Percentiles rank a stretch among this genome's conserved stretches.
phyloP scores from a whole-genome alignment of 2,329 filamentous ascomycete species.

The Pseudogymnoascus sp. region DNA sequence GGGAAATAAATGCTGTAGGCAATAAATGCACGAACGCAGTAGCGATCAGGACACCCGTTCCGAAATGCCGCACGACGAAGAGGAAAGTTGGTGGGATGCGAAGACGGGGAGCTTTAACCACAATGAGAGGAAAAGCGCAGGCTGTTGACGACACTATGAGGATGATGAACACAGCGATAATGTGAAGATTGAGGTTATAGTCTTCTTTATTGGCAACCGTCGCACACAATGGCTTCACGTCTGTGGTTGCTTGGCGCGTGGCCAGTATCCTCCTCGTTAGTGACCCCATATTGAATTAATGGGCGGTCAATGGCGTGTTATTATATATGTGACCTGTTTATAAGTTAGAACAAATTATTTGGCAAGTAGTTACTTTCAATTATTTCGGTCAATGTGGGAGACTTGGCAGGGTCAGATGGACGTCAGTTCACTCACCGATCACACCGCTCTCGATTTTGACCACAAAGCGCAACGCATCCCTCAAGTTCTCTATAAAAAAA shows the following conservation, averaged over 20 bases:
- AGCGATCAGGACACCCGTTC: conserved; percentile 72
- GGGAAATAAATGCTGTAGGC: conserved; percentile 57
- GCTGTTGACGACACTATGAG: conserved; percentile 10
- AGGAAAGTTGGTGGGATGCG: conserved; percentile 49
- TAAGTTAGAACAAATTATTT: conserved; percentile 1
- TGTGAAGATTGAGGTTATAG: conserved; percentile 10
- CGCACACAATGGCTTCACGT: background rate
- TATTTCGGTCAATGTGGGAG: background rate
- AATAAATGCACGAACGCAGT: conserved; percentile 69
- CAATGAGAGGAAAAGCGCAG: conserved; percentile 10
- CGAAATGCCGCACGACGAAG: conserved; percentile 63
- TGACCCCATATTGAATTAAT: background rate
- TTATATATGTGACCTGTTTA: background rate
- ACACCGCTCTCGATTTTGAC: background rate
- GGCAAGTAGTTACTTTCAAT: background rate
- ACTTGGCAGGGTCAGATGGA: background rate
- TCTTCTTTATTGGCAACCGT: background rate
- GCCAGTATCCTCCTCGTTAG: background rate
- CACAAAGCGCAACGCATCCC: background rate
- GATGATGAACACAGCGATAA: conserved; percentile 11
- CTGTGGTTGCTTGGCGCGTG: background rate
- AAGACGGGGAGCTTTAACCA: conserved; percentile 10
- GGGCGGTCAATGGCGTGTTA: background rate
- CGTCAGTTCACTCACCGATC: background rate
- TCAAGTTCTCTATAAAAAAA: background rate